These are phyloP conservation scores for Aspergillus cavernicola DNA, from an alignment of 495 filamentous ascomycete species.

Conservation along the genomic window DNA sequence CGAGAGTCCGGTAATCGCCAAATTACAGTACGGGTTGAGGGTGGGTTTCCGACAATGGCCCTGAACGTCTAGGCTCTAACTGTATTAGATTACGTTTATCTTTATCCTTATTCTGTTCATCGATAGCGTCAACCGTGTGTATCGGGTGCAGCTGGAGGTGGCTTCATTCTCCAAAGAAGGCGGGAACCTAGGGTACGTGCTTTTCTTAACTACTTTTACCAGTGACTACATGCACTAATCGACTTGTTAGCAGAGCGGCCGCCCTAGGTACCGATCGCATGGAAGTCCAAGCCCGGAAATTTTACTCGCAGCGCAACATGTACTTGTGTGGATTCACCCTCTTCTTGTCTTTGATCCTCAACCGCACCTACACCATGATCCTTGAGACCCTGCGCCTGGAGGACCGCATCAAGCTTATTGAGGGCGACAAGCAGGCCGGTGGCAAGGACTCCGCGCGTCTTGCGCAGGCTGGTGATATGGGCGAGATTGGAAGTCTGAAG, in stretches of 20 bases:
- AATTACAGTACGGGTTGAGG: constrained; percentile 77
- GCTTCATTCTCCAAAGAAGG: constrained; percentile 52
- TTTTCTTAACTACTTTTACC: not conserved
- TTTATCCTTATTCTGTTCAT: constrained; percentile 98
- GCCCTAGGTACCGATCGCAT: constrained; percentile 85
- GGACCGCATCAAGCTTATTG: constrained; percentile 82
- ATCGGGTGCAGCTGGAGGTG: constrained; percentile 89
- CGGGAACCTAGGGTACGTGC: constrained; percentile 39
- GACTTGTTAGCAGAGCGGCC: constrained; percentile 47
- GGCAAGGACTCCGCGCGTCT: constrained; percentile 66
- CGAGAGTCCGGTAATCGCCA: constrained; percentile 78
- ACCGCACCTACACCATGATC: constrained; percentile 98
- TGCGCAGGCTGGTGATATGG: constrained; percentile 61
- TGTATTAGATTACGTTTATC: constrained; percentile 86
- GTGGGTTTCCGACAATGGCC: constrained; percentile 32
- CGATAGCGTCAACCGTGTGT: constrained; percentile 98
- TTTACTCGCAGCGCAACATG: constrained; percentile 99
- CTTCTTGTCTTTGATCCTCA: constrained; percentile 97
- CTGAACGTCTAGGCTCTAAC: not conserved
- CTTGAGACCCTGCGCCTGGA: constrained; percentile 90
- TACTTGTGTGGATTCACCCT: constrained; percentile 99
- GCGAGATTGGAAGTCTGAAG: constrained; percentile 70
- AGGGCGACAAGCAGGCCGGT: constrained; percentile 68
- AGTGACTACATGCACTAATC: constrained; percentile 6
- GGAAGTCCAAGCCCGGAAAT: constrained; percentile 98